Conservation (phyloP, 2,329 filamentous ascomycete genomes). For the Cordyceps javanica region DNA sequence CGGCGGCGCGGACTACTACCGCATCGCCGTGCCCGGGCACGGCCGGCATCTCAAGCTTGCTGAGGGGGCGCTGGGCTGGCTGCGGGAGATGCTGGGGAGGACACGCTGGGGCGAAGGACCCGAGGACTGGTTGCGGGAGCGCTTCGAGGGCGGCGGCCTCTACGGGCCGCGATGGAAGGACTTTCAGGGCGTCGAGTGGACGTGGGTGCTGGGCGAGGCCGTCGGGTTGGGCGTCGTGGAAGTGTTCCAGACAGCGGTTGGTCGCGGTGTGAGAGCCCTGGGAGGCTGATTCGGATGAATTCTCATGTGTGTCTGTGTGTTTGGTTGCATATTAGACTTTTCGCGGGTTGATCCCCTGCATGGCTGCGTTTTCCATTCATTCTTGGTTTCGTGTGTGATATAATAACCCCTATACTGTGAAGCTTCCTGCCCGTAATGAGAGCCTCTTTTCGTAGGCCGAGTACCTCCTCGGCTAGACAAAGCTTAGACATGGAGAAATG, state of each 20-base stretch:
- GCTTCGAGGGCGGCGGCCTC: constrained; percentile 60
- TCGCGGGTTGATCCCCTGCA: no score
- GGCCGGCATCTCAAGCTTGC: constrained; percentile 63
- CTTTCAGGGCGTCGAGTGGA: constrained; percentile 63
- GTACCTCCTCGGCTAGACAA: background rate
- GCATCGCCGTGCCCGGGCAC: constrained; percentile 60
- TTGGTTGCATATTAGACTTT: background rate
- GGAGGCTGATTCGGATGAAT: constrained; percentile 20
- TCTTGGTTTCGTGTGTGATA: constrained; percentile 1
- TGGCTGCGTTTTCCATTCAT: background rate
- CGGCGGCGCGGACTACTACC: constrained; percentile 28
- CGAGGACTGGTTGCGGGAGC: constrained; percentile 54
- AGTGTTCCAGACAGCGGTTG: constrained; percentile 70
- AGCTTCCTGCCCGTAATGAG: background rate
- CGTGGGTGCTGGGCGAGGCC: constrained; percentile 66
- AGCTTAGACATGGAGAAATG: no score
- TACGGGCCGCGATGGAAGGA: constrained; percentile 52
- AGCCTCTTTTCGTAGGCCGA: background rate
- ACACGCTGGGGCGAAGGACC: constrained; percentile 58
- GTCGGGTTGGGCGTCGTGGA: constrained; percentile 65
- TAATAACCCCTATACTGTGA: constrained; percentile 3
- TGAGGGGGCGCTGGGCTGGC: constrained; percentile 53
- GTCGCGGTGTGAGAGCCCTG: constrained; percentile 52
- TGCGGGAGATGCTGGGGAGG: constrained; percentile 52
- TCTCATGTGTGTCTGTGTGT: background rate